Evolutionary conservation across 2,329 filamentous ascomycete species (phyloP).

Genomic region (Blastomyces emzantsi): DNA sequence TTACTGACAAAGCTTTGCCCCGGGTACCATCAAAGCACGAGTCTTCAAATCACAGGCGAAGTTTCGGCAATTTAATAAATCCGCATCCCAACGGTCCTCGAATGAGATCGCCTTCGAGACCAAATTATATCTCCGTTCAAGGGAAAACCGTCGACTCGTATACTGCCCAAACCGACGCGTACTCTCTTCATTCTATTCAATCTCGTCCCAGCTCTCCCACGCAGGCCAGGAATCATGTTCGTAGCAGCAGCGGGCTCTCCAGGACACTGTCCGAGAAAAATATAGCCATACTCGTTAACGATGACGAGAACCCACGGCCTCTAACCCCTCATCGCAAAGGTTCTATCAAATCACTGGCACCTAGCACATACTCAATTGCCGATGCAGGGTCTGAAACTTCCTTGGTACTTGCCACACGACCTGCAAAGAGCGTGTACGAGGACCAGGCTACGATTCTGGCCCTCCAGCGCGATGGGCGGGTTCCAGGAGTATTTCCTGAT

Average conservation of each 20-base stretch:
- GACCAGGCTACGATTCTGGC: slow-evolving; percentile 37
- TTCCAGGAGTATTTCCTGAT: slow-evolving; percentile 39
- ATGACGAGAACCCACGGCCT: slow-evolving; percentile 22
- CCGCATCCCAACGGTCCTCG: slow-evolving; percentile 18
- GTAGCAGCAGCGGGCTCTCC: slow-evolving; percentile 37
- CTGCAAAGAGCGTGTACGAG: slow-evolving; percentile 38
- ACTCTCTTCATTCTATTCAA: slow-evolving; percentile 30
- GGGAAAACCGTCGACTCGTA: slow-evolving; percentile 35
- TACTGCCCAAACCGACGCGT: slow-evolving; percentile 36
- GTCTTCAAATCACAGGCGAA: not conserved
- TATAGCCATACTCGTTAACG: slow-evolving; percentile 25
- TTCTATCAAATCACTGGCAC: slow-evolving; percentile 33
- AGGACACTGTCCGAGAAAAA: slow-evolving; percentile 36
- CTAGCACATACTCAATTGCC: slow-evolving; percentile 40
- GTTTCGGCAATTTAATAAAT: slow-evolving; percentile 14
- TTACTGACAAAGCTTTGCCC: slow-evolving; percentile 9
- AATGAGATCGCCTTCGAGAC: slow-evolving; percentile 17
- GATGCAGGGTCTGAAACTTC: slow-evolving; percentile 38
- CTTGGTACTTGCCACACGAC: slow-evolving; percentile 35
- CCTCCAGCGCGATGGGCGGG: slow-evolving; percentile 36
- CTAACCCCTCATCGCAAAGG: slow-evolving; percentile 17
- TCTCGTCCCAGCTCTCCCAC: slow-evolving; percentile 32
- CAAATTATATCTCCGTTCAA: slow-evolving; percentile 29
- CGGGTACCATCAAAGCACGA: slow-evolving; percentile 5
- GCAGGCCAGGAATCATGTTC: slow-evolving; percentile 32